These are phyloP conservation scores for Akanthomyces uredinophilus DNA, from an alignment of 2,329 filamentous ascomycete species.

Conservation along the genomic window DNA sequence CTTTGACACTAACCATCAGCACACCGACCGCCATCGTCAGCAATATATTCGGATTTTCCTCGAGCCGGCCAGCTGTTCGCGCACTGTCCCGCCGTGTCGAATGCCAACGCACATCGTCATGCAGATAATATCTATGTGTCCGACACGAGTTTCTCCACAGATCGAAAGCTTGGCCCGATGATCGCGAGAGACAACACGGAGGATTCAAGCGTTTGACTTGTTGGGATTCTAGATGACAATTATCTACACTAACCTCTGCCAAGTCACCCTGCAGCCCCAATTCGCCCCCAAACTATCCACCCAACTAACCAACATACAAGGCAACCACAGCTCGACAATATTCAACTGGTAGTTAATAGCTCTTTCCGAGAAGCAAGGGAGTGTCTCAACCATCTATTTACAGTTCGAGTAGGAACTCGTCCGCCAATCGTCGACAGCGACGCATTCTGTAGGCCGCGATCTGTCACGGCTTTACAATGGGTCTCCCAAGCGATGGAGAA, in stretches of 20 bases:
- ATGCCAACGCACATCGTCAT: not conserved
- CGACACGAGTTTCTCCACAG: not conserved
- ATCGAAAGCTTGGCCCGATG: not conserved
- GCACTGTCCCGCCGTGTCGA: not conserved
- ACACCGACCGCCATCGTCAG: not conserved
- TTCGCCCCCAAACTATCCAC: not conserved
- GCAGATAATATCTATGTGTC: not conserved
- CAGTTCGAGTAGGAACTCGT: not conserved
- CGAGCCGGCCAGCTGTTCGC: not conserved
- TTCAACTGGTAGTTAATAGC: too few species aligned
- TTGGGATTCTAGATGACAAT: not conserved
- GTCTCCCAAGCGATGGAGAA: not conserved
- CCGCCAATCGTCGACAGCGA: not conserved
- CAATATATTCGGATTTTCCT: not conserved
- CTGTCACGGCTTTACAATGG: not conserved
- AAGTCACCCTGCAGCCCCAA: not conserved
- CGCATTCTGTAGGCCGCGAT: not conserved
- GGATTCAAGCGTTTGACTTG: not conserved
- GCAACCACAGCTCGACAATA: not conserved
- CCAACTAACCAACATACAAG: not conserved
- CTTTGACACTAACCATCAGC: not conserved
- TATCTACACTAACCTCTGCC: not conserved
- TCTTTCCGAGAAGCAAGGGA: too few species aligned
- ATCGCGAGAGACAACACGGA: not conserved
- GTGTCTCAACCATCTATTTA: not conserved